Evolutionary conservation across 371 early-diverging fungal species (phyloP), one percentile per base, ranked within the genome.

Genomic region (Ordospora pajunii): DNA sequence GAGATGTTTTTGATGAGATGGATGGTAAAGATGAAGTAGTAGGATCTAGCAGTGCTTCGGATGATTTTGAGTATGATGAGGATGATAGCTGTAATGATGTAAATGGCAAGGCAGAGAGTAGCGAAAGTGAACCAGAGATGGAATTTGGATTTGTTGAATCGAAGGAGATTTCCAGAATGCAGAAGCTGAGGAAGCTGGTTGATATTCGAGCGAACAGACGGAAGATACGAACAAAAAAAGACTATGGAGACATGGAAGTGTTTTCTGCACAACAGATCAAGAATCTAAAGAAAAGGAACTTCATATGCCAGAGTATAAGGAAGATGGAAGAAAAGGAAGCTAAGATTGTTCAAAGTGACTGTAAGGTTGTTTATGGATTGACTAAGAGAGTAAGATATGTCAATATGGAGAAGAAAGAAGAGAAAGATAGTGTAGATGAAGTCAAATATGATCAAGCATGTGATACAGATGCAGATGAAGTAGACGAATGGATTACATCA

Each of bases 271-370:
- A 49, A 43, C 81, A 80, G 50, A 27, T 80, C 0, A 66, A 71
- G 19, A 80, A 80, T 72, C 40, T 80, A 5, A 76, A 65, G 46
- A 80, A 54, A 12, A 68, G 81, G 54, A 80, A 77, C 42, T 32
- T 53, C 19, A 43, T 80, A 0, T 67, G 49, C 43, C 19, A 46
- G 7, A 63, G 70, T 11, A 80, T 80, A 50, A 70, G 49, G 22
- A 32, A 67, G 10, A 23, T 77, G 19, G 66, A 76, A 40, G 51
- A 58, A 22, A 43, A 51, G 10, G 69, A 50, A 40, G 44, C 19
- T 3, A 70, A 40, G 62, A 72, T 40, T 37, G 50, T 80, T 5
- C 50, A 69, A 23, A 42, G 68, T 12, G 73, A 80, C 58, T 80
- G 80, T 52, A 48, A 11, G 19, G 44, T 32, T 23, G 3, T 19